Base-by-base conservation (phyloP, 352 stramenopile genomes). In the Phytopythium litorale region DNA sequence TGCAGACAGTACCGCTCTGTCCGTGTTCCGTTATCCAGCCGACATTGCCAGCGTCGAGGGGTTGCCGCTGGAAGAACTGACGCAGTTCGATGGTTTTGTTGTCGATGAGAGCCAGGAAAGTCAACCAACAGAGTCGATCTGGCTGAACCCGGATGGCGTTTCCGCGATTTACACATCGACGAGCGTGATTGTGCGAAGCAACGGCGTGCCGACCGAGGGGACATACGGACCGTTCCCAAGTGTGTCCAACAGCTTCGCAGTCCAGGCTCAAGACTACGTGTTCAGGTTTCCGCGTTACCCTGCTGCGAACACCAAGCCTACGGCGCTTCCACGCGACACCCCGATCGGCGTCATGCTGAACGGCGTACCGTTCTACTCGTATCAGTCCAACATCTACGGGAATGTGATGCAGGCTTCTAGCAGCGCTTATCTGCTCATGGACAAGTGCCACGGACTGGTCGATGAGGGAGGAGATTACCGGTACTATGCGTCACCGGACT, bases 331-430 rank as follows among this genome's bases (percentile, higher is more conserved):
- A 15, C 28, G 66, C 3, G 79, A 89, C 56, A 65, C 51, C 1
- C 71, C 77, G 0, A 71, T 92, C 13, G 84, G 81, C 1, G 78
- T 92, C 52, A 90, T 91, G 81, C 40, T 92, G 12, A 88, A 91
- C 32, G 84, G 84, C 11, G 68, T 91, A 0, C 84, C 84, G 2
- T 87, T 91, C 64, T 94, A 79, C 49, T 64, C 73, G 12, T 73
- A 63, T 38, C 62, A 59, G 6, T 86, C 75, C 5, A 45, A 53
- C 3, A 37, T 78, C 4, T 88, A 84, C 38, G 72, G 75, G 2
- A 75, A 76, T 50, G 58, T 91, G 4, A 71, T 85, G 59, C 68
- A 73, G 43, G 73, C 61, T 11, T 57, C 59, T 0, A 88, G 76
- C 16, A 21, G 48, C 16, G 75, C 64, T 4, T 78, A 82, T 43